Base-by-base conservation (phyloP, 2,329 filamentous ascomycete species). In the Hansfordia pulvinata region DNA sequence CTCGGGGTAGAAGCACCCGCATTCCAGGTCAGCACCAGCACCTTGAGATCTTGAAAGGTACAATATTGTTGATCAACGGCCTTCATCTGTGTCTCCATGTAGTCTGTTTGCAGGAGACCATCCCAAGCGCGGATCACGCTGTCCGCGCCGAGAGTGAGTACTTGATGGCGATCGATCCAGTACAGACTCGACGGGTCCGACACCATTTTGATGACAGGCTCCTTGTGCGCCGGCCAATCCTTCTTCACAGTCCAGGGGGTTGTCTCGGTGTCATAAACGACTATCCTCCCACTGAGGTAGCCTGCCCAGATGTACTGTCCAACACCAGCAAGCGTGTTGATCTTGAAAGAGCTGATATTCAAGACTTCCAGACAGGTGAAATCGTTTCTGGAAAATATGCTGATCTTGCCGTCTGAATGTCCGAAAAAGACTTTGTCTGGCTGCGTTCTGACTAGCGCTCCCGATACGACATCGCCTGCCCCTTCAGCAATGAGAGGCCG, bases 1-100 rank as follows among this genome's bases (percentile, higher is more conserved):
- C 74, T 76, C 0, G 90, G 90, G n/a, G 90, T 93, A 10, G 79
- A 78, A n/a, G 90, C 90, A 2, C 90, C 90, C 2, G 86, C 88
- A 48, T 98, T 98, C 90, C 90, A 98, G 1, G 86, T 94, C 60
- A 96, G 67, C 15, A 93, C 71, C 19, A 84, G 60, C 9, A 81
- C 76, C 25, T 73, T 77, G 30, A 96, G 62, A 40, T 92, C 76
- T 28, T 85, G 68, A 49, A 96, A 93, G 16, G 70, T 66, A 57
- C 86, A 94, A 46, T 83, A 96, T 25, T 90, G 70, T 1, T 69
- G 62, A 42, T 94, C 86, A 34, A 76, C 73, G 17, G 69, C 65
- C 45, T 92, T 84, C 85, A 98, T 93, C 35, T 83, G 72, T 19
- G 65, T 62, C 53, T 94, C 86, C n/a, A 96, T 63, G 79, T 84